These are phyloP conservation scores for Ichthyophthirius multifiliis DNA, from an alignment of 169 alveolate species.

Conservation along the genomic window DNA sequence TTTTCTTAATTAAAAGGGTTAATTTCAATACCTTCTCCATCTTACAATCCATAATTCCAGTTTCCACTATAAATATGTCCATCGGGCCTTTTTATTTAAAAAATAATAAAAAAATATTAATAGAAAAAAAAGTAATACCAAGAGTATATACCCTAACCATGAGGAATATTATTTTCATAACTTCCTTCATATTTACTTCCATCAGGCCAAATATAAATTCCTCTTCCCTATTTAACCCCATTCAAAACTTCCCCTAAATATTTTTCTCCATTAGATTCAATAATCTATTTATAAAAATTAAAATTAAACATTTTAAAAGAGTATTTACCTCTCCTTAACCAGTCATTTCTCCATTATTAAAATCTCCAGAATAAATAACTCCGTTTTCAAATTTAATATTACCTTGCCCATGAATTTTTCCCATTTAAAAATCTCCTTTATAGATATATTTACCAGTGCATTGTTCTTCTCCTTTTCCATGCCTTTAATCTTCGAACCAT, in stretches of 20 bases:
- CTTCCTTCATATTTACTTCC: conserved; percentile 31
- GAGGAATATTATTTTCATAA: conserved; percentile 25
- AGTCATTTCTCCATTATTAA: background rate
- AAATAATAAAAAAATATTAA: background rate
- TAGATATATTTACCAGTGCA: background rate
- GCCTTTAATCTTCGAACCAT: conserved; percentile 36
- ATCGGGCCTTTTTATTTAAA: conserved; percentile 24
- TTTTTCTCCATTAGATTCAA: conserved; percentile 29
- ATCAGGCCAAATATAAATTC: conserved; percentile 25
- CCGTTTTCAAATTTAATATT: conserved; percentile 4
- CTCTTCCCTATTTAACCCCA: conserved; percentile 24
- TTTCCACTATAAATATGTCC: conserved; percentile 25
- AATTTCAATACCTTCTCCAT: conserved; percentile 23
- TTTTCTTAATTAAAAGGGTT: conserved; percentile 29
- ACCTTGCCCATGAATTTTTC: conserved; percentile 21
- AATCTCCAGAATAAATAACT: background rate
- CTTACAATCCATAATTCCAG: conserved; percentile 13
- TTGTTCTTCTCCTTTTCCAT: conserved; percentile 22
- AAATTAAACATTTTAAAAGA: background rate
- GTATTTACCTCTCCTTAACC: background rate
- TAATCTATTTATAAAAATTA: background rate
- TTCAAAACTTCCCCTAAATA: conserved; percentile 19
- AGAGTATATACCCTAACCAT: conserved; percentile 31
- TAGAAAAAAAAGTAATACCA: conserved; percentile 3
- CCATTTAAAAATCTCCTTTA: conserved; percentile 21